phyloP scores from a whole-genome alignment of 371 early-diverging fungal species.

The Mucor saturninus region DNA sequence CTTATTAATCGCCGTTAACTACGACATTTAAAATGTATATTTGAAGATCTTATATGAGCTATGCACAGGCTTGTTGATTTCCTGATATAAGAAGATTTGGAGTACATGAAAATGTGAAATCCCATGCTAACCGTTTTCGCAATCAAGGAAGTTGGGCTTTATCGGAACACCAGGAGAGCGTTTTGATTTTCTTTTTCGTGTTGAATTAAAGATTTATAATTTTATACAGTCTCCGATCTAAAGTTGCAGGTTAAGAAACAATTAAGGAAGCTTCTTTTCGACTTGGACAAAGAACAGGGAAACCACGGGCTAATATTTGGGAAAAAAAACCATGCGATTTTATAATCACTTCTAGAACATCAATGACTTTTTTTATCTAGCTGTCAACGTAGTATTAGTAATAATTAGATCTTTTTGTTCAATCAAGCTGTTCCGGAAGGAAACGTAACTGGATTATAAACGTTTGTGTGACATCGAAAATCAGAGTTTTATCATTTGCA shows the following conservation, averaged over 20 bases:
- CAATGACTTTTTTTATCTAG: neutral
- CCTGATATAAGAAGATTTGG: too few species aligned
- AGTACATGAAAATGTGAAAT: neutral
- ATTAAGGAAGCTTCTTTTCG: too few species aligned
- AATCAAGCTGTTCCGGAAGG: constrained; percentile 13
- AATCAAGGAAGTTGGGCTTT: neutral
- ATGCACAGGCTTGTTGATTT: too few species aligned
- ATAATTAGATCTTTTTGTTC: neutral
- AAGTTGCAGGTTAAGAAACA: too few species aligned
- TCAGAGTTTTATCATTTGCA: neutral
- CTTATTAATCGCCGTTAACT: too few species aligned
- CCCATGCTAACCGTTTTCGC: neutral
- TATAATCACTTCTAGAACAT: neutral
- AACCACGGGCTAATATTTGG: neutral
- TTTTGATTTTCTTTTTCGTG: neutral
- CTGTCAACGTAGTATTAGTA: constrained; percentile 1
- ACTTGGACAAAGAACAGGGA: neutral
- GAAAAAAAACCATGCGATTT: constrained; percentile 3
- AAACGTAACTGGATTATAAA: constrained; percentile 31
- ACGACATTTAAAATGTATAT: too few species aligned
- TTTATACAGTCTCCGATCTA: too few species aligned
- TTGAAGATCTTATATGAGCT: too few species aligned
- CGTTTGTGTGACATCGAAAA: constrained; percentile 17
- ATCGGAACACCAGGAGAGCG: neutral
- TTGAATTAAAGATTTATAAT: neutral